Evolutionary conservation across 306 rosid species (phyloP), one percentile per base, ranked within the genome.

Genomic region (Parietaria judaica): DNA sequence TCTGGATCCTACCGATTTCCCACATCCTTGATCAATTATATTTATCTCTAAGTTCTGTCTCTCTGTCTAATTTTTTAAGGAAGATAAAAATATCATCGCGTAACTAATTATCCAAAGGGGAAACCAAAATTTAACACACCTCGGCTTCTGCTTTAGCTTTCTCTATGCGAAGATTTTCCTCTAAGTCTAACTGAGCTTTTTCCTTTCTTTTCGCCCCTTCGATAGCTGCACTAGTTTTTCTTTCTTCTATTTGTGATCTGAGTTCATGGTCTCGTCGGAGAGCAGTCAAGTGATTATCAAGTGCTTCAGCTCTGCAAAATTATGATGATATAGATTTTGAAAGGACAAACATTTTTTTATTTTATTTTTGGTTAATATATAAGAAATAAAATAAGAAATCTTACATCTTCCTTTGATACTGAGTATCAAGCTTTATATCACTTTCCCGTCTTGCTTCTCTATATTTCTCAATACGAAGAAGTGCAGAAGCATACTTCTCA

Each of bases 171-270:
- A 72, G 72, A 61, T 85, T 91, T 78, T 91, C 96, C 79, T 89
- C 95, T 57, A 72, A 83, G 77, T 89, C 95, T 57, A 72, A 83
- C 37, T 78, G 61, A 68, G 91, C 89, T 74, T 74, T 83, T 58
- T 78, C 84, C 81, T 80, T 91, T 80, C 92, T 82, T 86, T 79
- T 87, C 66, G 87, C 84, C 65, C 88, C 96, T 78, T 85, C 96
- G 72, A 79, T 71, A 47, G 96, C 96, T 36, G 97, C 97, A 64
- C 87, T 81, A 72, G 87, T 83, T 78, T 83, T 87, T 71, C 89
- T 80, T 80, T 91, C 97, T 82, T 85, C 97, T 72, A 82, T 87
- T 71, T 87, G 96, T 56, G 97, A 87, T 81, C 57, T 83, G 66
- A 69, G 83, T 72, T 91, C 97, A 72, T 79, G 96, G 36, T 85